phyloP scores from a whole-genome alignment of 2,329 filamentous ascomycete species.

The Tolypocladium ophioglossoides region DNA sequence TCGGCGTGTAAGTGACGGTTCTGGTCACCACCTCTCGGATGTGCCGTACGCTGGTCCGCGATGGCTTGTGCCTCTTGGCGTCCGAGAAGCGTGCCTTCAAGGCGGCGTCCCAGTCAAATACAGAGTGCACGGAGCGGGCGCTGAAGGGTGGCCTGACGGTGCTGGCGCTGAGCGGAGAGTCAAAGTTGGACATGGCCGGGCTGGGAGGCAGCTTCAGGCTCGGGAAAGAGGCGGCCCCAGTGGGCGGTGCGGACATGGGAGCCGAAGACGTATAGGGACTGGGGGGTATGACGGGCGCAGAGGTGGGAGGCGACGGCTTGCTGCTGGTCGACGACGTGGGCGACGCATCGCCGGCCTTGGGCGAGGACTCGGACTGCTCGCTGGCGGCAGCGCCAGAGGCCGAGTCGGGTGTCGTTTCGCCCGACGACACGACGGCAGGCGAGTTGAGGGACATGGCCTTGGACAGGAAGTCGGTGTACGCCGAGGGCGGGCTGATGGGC shows the following conservation, averaged over 20 bases:
- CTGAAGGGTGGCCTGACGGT: constrained; percentile 63
- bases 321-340: constrained; percentile 24
- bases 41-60: constrained; percentile 53
- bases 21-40: constrained; percentile 89
- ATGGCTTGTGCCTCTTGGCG: constrained; percentile 41
- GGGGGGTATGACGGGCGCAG: constrained; percentile 28
- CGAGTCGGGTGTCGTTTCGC: constrained; percentile 36
- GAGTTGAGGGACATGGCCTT: constrained; percentile 70
- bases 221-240: constrained; percentile 50
- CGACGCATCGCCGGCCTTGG: constrained; percentile 42
- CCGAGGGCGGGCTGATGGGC: constrained; percentile 80
- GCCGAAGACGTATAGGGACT: constrained; percentile 40
- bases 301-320: constrained; percentile 22
- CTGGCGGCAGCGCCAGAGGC: constrained; percentile 46
- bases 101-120: constrained; percentile 69
- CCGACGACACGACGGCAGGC: constrained; percentile 46
- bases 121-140: constrained; percentile 53
- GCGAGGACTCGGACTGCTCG: constrained; percentile 44
- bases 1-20: constrained; percentile 81
- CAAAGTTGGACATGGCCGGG: constrained; percentile 53
- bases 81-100: constrained; percentile 57
- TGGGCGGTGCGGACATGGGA: constrained; percentile 49
- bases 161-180: constrained; percentile 58
- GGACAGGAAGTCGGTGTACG: constrained; percentile 81
- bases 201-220: constrained; percentile 71